Conservation (phyloP, 2,329 filamentous ascomycete species). For the Pestalotiopsis sp. region DNA sequence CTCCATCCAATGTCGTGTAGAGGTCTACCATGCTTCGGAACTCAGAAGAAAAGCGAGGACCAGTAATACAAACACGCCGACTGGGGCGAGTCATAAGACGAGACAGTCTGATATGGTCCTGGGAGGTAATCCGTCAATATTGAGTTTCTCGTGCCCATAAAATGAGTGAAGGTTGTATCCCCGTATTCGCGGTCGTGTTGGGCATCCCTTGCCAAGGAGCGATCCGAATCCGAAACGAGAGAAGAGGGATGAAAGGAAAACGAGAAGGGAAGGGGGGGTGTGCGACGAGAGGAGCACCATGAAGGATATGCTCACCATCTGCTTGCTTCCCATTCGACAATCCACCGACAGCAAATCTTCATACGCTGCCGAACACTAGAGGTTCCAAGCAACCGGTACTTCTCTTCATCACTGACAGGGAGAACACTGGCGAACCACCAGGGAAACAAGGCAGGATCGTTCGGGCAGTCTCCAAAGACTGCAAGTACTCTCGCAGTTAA, state of each 20-base stretch:
- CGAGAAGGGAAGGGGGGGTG: neutral
- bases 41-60: conserved; percentile 1
- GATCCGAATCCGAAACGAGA: neutral
- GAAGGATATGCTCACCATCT: conserved; percentile 62
- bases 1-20: neutral
- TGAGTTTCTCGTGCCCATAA: neutral
- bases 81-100: conserved; percentile 14
- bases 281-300: conserved; percentile 8
- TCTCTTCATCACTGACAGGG: conserved; percentile 76
- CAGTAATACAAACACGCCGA: conserved; percentile 8
- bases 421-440: conserved; percentile 90
- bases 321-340: conserved; percentile 68
- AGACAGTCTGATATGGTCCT: conserved; percentile 15
- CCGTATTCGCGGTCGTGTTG: neutral
- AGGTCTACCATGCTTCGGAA: neutral
- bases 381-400: conserved; percentile 73
- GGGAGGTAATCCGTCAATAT: conserved; percentile 6
- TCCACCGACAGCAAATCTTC: conserved; percentile 83
- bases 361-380: conserved; percentile 78
- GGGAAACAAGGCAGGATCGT: conserved; percentile 76
- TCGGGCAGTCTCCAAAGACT: conserved; percentile 76
- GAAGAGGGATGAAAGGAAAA: neutral
- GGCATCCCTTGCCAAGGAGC: neutral
- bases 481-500: conserved; percentile 70
- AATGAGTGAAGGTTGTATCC: neutral